Conservation (phyloP, 352 stramenopile genomes). For the Chrysophaeum taylorii region DNA sequence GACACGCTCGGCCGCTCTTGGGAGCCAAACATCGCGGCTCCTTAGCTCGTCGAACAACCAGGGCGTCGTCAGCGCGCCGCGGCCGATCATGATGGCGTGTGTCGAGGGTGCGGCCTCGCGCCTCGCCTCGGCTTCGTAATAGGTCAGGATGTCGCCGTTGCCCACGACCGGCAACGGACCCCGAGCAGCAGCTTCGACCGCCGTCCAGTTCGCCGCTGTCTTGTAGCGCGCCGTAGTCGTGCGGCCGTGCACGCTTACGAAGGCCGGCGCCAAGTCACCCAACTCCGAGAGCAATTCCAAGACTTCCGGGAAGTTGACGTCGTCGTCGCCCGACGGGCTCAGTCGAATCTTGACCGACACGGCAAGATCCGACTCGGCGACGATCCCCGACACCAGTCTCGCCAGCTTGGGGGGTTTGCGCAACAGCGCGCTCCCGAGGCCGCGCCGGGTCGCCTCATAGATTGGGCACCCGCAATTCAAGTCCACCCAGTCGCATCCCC, state of each 20-base stretch:
- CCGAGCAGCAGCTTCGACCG: constrained; percentile 27
- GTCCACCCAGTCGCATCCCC: constrained; percentile 30
- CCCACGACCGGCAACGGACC: constrained; percentile 33
- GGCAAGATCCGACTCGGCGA: constrained; percentile 19
- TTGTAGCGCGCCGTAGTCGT: constrained; percentile 34
- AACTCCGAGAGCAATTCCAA: constrained; percentile 23
- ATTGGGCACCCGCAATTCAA: constrained; percentile 42
- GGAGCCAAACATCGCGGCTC: constrained; percentile 23
- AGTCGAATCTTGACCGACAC: constrained; percentile 37
- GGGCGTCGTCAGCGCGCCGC: constrained; percentile 34
- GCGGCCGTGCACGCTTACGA: constrained; percentile 34
- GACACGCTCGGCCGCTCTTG: constrained; percentile 25
- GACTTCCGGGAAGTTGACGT: constrained; percentile 27
- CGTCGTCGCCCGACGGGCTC: constrained; percentile 18
- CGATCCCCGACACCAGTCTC: constrained; percentile 30
- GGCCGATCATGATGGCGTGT: constrained; percentile 32
- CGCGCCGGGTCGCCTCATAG: constrained; percentile 32
- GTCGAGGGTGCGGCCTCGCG: constrained; percentile 23
- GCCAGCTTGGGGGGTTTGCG: constrained; percentile 30
- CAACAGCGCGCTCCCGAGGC: constrained; percentile 31
- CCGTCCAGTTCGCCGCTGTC: constrained; percentile 29
- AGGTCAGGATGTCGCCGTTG: constrained; percentile 38
- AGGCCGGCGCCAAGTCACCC: constrained; percentile 16
- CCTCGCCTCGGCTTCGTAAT: constrained; percentile 26
- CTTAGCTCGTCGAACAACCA: constrained; percentile 36